A percentile compares a stretch with the other conserved stretches of the same genome.
Evolutionary conservation across 768 basidiomycete genomes (phyloP).

Genomic region (Epithele typhae): DNA sequence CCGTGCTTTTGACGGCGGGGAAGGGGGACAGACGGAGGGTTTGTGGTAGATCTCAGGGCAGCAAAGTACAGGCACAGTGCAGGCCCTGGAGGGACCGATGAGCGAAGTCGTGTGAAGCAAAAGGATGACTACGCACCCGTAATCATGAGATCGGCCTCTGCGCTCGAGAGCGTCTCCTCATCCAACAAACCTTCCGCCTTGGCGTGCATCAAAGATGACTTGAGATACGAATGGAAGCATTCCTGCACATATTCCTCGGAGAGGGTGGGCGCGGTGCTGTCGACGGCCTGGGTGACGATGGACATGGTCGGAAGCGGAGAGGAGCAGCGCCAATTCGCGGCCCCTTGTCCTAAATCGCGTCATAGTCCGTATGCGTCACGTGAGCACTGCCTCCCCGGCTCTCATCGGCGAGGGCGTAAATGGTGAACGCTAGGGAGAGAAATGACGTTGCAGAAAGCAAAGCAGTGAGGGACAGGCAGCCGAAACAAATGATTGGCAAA

Average conservation of each 20-base stretch:
- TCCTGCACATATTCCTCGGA: conserved; percentile 68
- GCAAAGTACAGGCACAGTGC: conserved; percentile 84
- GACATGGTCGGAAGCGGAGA: background rate
- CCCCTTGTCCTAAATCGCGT: too few relatives aligned
- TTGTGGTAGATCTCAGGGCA: conserved; percentile 68
- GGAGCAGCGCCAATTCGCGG: too few relatives aligned
- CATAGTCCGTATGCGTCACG: too few relatives aligned
- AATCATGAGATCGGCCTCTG: conserved; percentile 83
- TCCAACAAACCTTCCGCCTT: conserved; percentile 73
- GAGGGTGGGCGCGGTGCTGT: conserved; percentile 32
- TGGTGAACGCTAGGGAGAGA: too few relatives aligned
- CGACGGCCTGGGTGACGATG: conserved; percentile 19
- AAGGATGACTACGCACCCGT: conserved; percentile 45
- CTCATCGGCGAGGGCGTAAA: too few relatives aligned
- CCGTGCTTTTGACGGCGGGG: conserved; percentile 48
- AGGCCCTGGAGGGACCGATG: conserved; percentile 44
- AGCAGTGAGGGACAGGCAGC: too few relatives aligned
- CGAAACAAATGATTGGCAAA: too few relatives aligned
- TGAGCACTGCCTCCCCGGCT: too few relatives aligned
- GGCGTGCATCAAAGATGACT: conserved; percentile 69
- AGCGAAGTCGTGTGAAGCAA: background rate
- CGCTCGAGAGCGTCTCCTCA: conserved; percentile 67
- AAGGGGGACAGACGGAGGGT: conserved; percentile 77
- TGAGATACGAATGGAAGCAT: conserved; percentile 79
- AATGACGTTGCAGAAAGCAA: too few relatives aligned